phyloP scores from a whole-genome alignment of 2,329 filamentous ascomycete genomes.

The Epicoccum nigrum region DNA sequence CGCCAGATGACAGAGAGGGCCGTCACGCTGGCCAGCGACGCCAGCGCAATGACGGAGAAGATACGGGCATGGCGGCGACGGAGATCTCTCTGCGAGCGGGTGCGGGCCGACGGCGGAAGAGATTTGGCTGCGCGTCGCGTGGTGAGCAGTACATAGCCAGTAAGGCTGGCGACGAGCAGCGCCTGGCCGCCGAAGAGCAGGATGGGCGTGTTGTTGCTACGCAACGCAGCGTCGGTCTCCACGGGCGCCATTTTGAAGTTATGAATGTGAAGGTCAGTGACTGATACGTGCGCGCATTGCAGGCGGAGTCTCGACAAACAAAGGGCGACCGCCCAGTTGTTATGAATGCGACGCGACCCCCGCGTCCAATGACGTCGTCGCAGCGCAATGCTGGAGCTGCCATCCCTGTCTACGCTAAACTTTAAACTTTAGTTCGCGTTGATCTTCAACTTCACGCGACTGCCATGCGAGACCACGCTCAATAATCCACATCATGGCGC shows the following conservation, averaged over 20 bases:
- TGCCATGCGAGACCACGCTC: not conserved
- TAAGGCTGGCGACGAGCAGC: constrained; percentile 39
- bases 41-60: constrained; percentile 54
- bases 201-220: constrained; percentile 43
- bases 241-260: constrained; percentile 12
- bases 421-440: not conserved
- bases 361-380: constrained; percentile 25
- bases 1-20: constrained; percentile 55
- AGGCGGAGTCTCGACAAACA: not conserved
- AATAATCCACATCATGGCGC: constrained; percentile 31
- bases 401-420: not conserved
- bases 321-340: constrained; percentile 24
- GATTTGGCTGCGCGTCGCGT: constrained; percentile 39
- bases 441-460: constrained; percentile 12
- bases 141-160: constrained; percentile 36
- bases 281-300: constrained; percentile 17
- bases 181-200: constrained; percentile 40
- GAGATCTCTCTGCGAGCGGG: constrained; percentile 38
- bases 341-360: constrained; percentile 38
- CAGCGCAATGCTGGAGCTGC: constrained; percentile 14
- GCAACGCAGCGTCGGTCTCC: constrained; percentile 22
- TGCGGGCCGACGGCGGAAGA: constrained; percentile 43
- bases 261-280: not conserved
- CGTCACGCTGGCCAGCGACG: constrained; percentile 54
- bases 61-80: constrained; percentile 42